phyloP scores from a whole-genome alignment of 1,139 yeast genomes.

The Kodamaea derodonti region DNA sequence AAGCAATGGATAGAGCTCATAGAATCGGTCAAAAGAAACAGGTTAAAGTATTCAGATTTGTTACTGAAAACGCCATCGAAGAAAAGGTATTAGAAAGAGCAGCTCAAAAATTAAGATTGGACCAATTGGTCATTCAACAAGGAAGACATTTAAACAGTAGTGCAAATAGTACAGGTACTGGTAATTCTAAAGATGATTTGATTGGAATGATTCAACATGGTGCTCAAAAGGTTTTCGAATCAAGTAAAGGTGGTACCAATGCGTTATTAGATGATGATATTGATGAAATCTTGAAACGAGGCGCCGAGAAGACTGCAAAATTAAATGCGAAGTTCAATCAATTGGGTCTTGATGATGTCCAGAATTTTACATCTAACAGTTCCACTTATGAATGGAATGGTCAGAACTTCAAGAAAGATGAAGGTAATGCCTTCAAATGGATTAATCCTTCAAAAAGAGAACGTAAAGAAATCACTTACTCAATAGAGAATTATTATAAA shows the following conservation, averaged over 20 bases:
- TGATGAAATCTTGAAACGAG: slow-evolving; percentile 71
- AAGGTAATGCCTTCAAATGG: slow-evolving; percentile 58
- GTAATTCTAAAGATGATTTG: slow-evolving; percentile 77
- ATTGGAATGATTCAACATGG: slow-evolving; percentile 97
- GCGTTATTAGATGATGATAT: slow-evolving; percentile 65
- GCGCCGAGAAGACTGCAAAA: slow-evolving; percentile 76
- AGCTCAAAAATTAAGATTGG: slow-evolving; percentile 86
- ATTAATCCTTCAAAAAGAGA: slow-evolving; percentile 88
- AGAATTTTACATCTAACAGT: slow-evolving; percentile 80
- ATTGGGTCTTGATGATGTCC: slow-evolving; percentile 87
- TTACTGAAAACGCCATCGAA: slow-evolving; percentile 94
- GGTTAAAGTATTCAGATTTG: slow-evolving; percentile 86
- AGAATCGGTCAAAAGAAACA: slow-evolving; percentile 97
- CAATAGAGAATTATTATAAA: slow-evolving; percentile 83
- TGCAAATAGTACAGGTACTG: slow-evolving; percentile 34
- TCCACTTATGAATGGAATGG: slow-evolving; percentile 99
- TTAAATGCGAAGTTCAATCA: slow-evolving; percentile 67
- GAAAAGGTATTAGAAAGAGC: slow-evolving; percentile 96
- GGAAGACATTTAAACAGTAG: slow-evolving; percentile 55
- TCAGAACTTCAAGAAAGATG: slow-evolving; percentile 72
- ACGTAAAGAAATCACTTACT: slow-evolving; percentile 82
- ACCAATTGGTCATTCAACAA: slow-evolving; percentile 94
- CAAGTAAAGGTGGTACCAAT: slow-evolving; percentile 27
- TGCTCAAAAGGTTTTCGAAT: slow-evolving; percentile 79
- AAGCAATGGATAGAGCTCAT: slow-evolving; percentile 99